Evolutionary conservation across 306 rosid genomes (phyloP), one percentile per base, ranked within the genome.

Genomic region (Ammopiptanthus mongolicus): DNA sequence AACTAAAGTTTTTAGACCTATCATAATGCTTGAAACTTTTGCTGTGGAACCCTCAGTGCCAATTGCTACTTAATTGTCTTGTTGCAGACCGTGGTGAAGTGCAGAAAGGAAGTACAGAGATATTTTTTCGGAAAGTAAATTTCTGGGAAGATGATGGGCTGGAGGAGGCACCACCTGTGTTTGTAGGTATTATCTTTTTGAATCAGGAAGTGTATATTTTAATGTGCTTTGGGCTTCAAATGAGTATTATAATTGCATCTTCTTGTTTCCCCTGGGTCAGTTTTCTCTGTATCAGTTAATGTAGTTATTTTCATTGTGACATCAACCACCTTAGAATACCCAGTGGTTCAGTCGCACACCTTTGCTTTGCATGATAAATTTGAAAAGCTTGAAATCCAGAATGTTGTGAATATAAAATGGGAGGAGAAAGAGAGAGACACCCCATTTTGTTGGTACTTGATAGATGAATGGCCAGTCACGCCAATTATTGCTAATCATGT

Each of bases 161-260:
- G 81, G 88, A 86, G 81, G 97, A 92, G 74, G 96, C 97, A 72
- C 97, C 97, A 36, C 97, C 97, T 91, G 87, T 91, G 93, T 91
- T 91, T 91, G 96, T 91, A 88, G 93, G 97, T 91, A 88, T 91
- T 89, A 91, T 89, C 82, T 85, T 86, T 83, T 87, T 65, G 79
- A 85, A 84, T 81, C 76, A 65, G 77, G 86, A 75, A 71, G 65
- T 77, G 73, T 78, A 53, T 56, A 13, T 59, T 22, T 55, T 60
- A 46, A 33, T 55, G 79, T 63, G 71, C 69, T 75, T 58, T 70
- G 36, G 50, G 9, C 23, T 74, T 75, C 53, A 59, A 59, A 22
- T 4, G 48, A 74, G 58, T 57, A 58, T 15, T 47, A 74, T 7
- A 50, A 51, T 65, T 66, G 44, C 22, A 21, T 69, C 15, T 17